Conservation (phyloP, 331 rosid species). For the Ulmus americana region DNA sequence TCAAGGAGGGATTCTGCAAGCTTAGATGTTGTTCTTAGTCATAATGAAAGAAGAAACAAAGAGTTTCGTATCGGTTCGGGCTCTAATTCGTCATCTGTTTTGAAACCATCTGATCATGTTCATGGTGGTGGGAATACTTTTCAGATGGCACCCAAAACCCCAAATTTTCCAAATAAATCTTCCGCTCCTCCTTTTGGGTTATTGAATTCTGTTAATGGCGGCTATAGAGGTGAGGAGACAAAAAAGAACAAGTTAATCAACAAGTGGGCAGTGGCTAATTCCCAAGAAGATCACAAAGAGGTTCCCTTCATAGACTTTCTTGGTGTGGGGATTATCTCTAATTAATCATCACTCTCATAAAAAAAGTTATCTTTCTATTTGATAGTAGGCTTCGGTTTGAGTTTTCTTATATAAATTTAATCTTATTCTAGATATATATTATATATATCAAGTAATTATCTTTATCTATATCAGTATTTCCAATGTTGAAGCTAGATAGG, state of each 20-base stretch:
- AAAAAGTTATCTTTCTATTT: no score
- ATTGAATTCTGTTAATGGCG: not conserved
- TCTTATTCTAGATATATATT: no score
- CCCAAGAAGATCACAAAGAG: not conserved
- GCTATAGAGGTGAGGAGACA: not conserved
- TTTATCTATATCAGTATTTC: no score
- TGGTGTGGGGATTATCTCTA: constrained; percentile 27
- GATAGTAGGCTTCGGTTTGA: no score
- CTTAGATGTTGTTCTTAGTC: not conserved
- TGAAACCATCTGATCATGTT: not conserved
- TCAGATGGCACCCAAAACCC: not conserved
- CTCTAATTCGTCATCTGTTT: not conserved
- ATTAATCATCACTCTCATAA: not conserved
- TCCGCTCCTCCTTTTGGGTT: not conserved
- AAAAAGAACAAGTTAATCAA: not conserved
- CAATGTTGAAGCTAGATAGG: no score
- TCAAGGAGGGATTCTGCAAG: not conserved
- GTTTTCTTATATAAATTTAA: no score
- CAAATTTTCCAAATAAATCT: not conserved
- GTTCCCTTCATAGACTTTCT: constrained; percentile 33
- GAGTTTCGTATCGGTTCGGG: not conserved
- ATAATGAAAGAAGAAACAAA: not conserved
- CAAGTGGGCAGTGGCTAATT: not conserved
- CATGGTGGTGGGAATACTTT: not conserved
- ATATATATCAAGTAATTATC: no score